These are phyloP conservation scores for Herpotrichia juniperi DNA, from an alignment of 2,329 filamentous ascomycete species.

Conservation along the genomic window DNA sequence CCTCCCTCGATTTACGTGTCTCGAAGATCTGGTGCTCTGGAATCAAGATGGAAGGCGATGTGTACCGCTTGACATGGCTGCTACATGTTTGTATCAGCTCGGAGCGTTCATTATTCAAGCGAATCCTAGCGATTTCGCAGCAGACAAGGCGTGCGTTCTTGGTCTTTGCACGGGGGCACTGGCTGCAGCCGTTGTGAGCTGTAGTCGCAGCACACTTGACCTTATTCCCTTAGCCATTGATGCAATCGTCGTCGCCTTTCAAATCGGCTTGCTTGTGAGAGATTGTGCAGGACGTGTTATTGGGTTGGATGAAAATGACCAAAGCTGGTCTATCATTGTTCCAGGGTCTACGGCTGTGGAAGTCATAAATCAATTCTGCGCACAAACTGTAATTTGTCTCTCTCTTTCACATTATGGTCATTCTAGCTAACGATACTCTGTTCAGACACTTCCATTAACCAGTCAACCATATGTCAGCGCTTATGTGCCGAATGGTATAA, in stretches of 20 bases:
- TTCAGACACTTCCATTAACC: neutral
- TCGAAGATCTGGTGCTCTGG: conserved; percentile 11
- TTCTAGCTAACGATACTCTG: neutral
- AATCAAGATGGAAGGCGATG: conserved; percentile 6
- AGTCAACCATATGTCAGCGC: neutral
- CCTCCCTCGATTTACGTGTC: conserved; percentile 12
- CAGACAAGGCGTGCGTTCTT: conserved; percentile 1
- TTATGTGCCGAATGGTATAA: neutral
- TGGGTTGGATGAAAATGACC: neutral
- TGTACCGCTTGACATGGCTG: conserved; percentile 17
- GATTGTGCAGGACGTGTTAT: conserved; percentile 2
- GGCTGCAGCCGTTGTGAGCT: conserved; percentile 20
- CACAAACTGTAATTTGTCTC: neutral
- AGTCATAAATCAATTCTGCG: neutral
- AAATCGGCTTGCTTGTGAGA: conserved; percentile 28
- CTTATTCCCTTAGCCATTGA: conserved; percentile 35
- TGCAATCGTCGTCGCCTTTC: conserved; percentile 34
- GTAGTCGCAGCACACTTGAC: conserved; percentile 27
- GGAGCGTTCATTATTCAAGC: conserved; percentile 16
- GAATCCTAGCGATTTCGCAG: neutral
- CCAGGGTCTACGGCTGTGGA: neutral
- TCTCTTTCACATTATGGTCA: neutral
- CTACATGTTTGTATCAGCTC: conserved; percentile 20
- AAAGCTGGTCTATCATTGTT: neutral
- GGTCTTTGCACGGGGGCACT: conserved; percentile 14